Base-by-base conservation (phyloP, 2,329 filamentous ascomycete species). In the Pseudohalonectria lignicola region DNA sequence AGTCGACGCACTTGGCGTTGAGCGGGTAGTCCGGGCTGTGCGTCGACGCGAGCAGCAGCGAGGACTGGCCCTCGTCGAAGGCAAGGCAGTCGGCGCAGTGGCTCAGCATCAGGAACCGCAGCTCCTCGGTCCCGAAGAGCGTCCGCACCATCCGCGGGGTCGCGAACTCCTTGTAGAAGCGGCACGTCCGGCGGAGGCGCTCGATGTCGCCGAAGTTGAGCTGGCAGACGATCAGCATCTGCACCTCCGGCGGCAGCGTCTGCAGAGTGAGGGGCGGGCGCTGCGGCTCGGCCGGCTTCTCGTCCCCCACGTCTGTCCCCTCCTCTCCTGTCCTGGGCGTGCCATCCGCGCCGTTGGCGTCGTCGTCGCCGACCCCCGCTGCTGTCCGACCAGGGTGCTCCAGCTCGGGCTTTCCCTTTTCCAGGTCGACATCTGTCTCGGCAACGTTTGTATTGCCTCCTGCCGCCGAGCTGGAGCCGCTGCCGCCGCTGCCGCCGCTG, bases 181-280 rank as follows among this genome's bases (percentile, higher is more conserved):
- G 56, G 46, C 58, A 65, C 9, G 63, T 64, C 19, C 56, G 53
- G 10, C 65, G 59, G 13, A 68, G 50, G 13, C 55, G 54, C 44
- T 64, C 56, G 15, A 68, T 53, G 44, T 66, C 60, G 29, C 59
- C 62, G 39, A 67, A 65, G 39, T 54, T 53, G 37, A 67, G 59
- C 17, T 59, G 46, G 17, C 49, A 44, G n/a, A 66, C 46, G 30
- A 67, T 55, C 45, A 59, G 48, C 31, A 65, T 48, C 37, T 65
- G 61, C 5, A 69, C 45, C 47, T 68, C 65, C 7, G 50, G 49
- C 4, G 65, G 64, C 0, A 68, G 53, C 19, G 49, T 50, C 26
- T 63, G 46, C 4, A 67, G 43, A 5, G 25, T 38, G 6, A 41
- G 32, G 8, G 40, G 40, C 3, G 34, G n/a, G 10, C 18, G 29